phyloP scores from a whole-genome alignment of 2,329 filamentous ascomycete species.

The Microsporum ferrugineum region DNA sequence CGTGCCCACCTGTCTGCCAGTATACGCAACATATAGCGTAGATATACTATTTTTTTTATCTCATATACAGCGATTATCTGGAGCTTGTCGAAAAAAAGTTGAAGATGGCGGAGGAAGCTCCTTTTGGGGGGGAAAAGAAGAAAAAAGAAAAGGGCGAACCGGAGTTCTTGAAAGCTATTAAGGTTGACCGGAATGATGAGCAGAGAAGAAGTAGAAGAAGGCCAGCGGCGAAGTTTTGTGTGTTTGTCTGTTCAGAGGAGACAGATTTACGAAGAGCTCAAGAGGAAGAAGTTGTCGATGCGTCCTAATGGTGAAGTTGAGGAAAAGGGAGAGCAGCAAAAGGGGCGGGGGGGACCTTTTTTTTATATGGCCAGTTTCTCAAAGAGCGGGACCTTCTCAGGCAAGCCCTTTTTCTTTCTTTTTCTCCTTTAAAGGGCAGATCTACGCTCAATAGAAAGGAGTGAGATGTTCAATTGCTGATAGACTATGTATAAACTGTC shows the following conservation, averaged over 20 bases:
- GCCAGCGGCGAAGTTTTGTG: too few relatives aligned
- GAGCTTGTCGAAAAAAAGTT: background rate
- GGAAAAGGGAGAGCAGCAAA: background rate
- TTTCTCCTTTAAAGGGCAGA: background rate
- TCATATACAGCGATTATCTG: background rate
- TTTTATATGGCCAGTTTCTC: too few relatives aligned
- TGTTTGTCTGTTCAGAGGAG: too few relatives aligned
- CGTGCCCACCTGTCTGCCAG: constrained; percentile 41
- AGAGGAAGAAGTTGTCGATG: background rate
- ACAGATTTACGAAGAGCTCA: too few relatives aligned
- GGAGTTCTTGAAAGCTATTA: too few relatives aligned
- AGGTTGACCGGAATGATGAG: background rate
- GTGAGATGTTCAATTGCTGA: too few relatives aligned
- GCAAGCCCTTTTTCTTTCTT: background rate
- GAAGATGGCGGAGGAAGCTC: background rate
- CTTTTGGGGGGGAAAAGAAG: background rate
- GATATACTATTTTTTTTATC: background rate
- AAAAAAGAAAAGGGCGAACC: background rate
- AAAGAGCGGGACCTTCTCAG: too few relatives aligned
- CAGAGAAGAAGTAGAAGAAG: too few relatives aligned
- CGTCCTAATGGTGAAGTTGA: too few relatives aligned
- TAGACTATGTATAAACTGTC: too few relatives aligned
- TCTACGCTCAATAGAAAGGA: background rate
- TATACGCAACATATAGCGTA: constrained; percentile 42
- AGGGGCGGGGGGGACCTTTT: too few relatives aligned